Conservation (phyloP, 106 monocot genomes). For the Dioscorea alata region DNA sequence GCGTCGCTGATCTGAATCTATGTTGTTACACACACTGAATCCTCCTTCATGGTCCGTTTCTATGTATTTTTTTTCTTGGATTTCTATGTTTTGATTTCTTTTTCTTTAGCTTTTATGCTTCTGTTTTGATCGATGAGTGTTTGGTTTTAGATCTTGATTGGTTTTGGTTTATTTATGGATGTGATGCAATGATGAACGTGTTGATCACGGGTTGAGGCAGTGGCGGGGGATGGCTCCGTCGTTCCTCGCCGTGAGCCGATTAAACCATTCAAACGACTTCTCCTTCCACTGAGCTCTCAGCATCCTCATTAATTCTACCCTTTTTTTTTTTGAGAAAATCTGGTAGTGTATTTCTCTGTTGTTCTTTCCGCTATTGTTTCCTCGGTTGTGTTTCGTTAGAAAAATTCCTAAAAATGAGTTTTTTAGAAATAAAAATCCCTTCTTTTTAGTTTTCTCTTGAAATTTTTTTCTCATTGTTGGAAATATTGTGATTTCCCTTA, state of each 20-base stretch:
- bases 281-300: constrained; percentile 2
- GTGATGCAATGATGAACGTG: background rate
- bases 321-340: no score
- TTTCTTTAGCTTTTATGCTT: background rate
- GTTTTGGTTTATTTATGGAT: background rate
- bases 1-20: background rate
- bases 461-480: no score
- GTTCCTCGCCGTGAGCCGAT: background rate
- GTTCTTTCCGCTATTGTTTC: no score
- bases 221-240: background rate
- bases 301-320: no score
- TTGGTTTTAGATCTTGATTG: background rate
- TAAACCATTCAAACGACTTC: background rate
- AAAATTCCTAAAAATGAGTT: no score
- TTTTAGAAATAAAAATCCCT: no score
- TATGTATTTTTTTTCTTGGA: background rate
- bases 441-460: no score
- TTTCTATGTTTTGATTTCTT: background rate
- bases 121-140: background rate
- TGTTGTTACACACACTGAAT: constrained; percentile 1
- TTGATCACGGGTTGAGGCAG: background rate
- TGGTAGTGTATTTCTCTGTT: no score
- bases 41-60: background rate
- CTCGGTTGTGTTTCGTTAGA: no score
- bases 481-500: no score